Evolutionary conservation across 2,329 filamentous ascomycete genomes (phyloP), one percentile per base, ranked within the genome.

Genomic region (Beauveria asiatica): DNA sequence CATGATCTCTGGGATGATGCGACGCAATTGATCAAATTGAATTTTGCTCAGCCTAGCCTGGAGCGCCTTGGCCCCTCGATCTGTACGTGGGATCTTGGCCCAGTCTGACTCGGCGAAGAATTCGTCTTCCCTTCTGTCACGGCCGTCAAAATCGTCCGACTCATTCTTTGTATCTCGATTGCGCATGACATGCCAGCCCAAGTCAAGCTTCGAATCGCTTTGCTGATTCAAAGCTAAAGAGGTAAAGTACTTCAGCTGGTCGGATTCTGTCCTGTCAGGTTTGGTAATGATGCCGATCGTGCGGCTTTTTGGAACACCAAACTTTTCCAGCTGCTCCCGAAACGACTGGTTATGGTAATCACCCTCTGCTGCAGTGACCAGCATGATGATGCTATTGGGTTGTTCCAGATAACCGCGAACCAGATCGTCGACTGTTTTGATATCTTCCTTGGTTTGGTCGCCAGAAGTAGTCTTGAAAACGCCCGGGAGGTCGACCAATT

Each of bases 271-370:
- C 6, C 67, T 67, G 62, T 83, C 80, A 0, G 79, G 78, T 65
- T 83, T 83, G 0, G 80, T 83, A 57, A 83, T 75, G 62, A 83
- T 75, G 0, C 80, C 80, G 0, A 83, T 67, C 0, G 80, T 83
- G 5, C 80, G 76, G 3, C 66, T 60, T 10, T 73, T 74, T 1
- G 72, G 63, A 2, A 68, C 66, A 60, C 82, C 79, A 50, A 76
- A 65, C 42, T 71, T 65, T 16, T 71, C 68, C 2, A 73, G 74
- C 10, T 76, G 70, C 0, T 76, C 70, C 1, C 82, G 65, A 7
- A 86, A 75, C 11, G 70, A 71, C 64, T 85, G 83, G 50, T 79
- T 76, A n/a, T 77, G 76, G 44, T 75, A 73, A 53, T 83, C 77
- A 25, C 74, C 71, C 33, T 72, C 76, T 3, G 78, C 79, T 0